Conservation (phyloP, 23 red algal genomes). For the Chondrus crispus region DNA sequence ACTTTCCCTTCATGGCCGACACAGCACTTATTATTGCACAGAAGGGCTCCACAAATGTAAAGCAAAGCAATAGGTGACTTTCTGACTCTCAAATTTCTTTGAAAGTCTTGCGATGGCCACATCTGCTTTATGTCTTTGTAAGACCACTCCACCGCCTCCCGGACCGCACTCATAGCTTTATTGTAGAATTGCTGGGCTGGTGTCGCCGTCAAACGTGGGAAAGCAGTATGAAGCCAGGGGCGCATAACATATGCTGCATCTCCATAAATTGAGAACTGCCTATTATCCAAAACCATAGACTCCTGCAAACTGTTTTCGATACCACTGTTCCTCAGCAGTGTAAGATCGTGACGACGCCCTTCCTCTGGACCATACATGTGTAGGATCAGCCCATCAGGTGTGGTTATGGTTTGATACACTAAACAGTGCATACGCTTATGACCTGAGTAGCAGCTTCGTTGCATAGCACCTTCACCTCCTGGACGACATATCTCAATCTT, state of each 20-base stretch:
- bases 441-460: neutral
- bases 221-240: neutral
- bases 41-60: neutral
- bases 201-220: neutral
- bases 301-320: neutral
- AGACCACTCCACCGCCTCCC: neutral
- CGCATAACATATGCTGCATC: neutral
- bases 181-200: neutral
- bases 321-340: neutral
- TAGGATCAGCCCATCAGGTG: slow-evolving; percentile 39
- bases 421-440: slow-evolving; percentile 21
- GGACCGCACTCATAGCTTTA: neutral
- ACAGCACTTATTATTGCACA: neutral
- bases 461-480: neutral
- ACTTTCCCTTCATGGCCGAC: neutral
- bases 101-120: neutral
- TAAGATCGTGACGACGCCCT: slow-evolving; percentile 16
- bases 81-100: neutral
- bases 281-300: neutral
- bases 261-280: neutral
- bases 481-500: neutral
- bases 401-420: slow-evolving; percentile 11
- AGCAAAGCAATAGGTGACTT: neutral
- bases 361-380: slow-evolving; percentile 12
- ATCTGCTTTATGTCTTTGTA: neutral